Percentiles rank a stretch among this genome's conserved stretches.
These are phyloP conservation scores for Fraxinus ornus DNA, from an alignment of 305 asterid species.

Conservation along the genomic window DNA sequence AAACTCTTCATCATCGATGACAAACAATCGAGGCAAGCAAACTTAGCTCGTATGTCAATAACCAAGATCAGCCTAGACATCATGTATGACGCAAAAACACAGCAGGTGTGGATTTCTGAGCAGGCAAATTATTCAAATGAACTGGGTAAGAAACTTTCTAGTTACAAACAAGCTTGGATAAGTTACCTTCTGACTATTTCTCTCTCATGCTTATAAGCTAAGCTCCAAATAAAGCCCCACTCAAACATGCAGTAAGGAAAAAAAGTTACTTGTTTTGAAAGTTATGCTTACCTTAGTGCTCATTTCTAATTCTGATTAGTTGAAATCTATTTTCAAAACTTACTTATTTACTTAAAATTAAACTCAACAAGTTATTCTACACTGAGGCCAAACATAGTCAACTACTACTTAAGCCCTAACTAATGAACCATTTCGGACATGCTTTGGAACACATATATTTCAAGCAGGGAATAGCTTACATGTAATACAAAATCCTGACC, in stretches of 20 bases:
- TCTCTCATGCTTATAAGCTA: neutral
- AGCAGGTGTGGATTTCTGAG: neutral
- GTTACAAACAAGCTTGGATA: neutral
- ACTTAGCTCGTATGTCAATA: neutral
- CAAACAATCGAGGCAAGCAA: neutral
- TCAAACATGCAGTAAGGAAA: neutral
- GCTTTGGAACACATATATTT: constrained; percentile 14
- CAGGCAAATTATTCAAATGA: constrained; percentile 15
- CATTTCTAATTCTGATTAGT: neutral
- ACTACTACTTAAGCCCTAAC: neutral
- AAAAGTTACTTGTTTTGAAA: neutral
- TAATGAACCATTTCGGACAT: neutral
- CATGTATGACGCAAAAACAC: neutral
- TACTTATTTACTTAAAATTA: neutral
- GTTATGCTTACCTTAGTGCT: neutral
- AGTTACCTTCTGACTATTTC: neutral
- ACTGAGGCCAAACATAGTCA: neutral
- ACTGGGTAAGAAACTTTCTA: neutral
- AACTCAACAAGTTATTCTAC: neutral
- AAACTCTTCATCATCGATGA: constrained; percentile 9
- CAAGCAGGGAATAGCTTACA: constrained; percentile 20
- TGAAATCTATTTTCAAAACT: neutral
- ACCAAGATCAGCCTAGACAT: constrained; percentile 10
- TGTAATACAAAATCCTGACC: constrained; percentile 7
- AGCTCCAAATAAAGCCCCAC: neutral